These are phyloP conservation scores for Sporothrix pallida DNA, from an alignment of 2,329 filamentous ascomycete genomes.

Conservation along the genomic window DNA sequence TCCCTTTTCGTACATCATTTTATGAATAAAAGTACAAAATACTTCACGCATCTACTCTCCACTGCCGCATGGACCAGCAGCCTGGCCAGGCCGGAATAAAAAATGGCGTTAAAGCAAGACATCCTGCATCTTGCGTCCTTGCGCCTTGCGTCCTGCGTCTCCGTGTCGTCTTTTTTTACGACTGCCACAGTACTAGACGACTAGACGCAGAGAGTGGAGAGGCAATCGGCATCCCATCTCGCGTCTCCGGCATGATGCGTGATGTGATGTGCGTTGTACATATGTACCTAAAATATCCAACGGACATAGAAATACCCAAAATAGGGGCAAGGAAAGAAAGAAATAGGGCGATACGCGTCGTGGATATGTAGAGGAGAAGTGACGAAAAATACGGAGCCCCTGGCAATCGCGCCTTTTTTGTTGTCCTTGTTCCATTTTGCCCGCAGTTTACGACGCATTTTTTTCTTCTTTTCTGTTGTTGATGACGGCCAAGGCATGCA, in stretches of 20 bases:
- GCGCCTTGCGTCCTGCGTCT: neutral
- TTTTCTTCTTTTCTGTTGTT: neutral
- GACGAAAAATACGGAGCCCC: neutral
- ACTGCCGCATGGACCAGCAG: conserved; percentile 3
- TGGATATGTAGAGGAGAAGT: conserved; percentile 26
- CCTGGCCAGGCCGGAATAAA: conserved; percentile 2
- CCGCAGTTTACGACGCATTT: neutral
- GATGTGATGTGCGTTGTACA: conserved; percentile 17
- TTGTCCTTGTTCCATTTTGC: neutral
- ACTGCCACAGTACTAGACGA: too few species aligned
- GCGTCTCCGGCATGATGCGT: conserved; percentile 22
- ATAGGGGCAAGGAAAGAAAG: neutral
- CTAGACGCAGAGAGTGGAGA: neutral
- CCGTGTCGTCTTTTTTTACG: neutral
- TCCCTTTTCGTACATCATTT: neutral
- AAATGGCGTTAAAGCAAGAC: conserved; percentile 29
- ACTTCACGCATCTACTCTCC: neutral
- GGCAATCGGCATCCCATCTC: conserved; percentile 25
- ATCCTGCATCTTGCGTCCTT: conserved; percentile 23
- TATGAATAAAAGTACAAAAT: neutral
- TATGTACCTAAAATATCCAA: neutral
- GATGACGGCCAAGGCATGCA: conserved; percentile 9
- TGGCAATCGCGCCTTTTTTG: neutral
- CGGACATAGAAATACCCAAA: conserved; percentile 11
- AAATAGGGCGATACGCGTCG: neutral